phyloP scores from a whole-genome alignment of 495 filamentous ascomycete species.

The Chaetomium tenue region DNA sequence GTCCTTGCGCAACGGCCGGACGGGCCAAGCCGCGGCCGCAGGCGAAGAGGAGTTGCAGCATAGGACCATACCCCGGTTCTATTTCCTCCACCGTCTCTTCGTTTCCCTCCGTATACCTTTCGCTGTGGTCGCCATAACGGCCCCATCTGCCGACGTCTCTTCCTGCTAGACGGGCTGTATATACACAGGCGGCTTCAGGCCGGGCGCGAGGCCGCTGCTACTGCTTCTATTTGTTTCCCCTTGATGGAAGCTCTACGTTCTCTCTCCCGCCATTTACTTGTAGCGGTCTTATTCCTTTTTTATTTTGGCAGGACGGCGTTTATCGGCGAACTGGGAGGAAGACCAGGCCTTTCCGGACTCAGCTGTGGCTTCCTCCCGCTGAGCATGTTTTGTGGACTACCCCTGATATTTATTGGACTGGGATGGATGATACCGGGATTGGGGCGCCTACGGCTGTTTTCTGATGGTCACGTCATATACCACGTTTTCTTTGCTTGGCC shows the following conservation, averaged over 20 bases:
- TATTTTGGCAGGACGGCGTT: slow-evolving; percentile 9
- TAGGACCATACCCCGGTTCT: not conserved
- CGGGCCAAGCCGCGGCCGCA: slow-evolving; percentile 77
- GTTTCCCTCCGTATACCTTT: not conserved
- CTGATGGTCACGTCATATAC: slow-evolving; percentile 10
- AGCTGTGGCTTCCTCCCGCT: not conserved
- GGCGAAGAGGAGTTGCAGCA: slow-evolving; percentile 55
- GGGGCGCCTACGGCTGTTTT: slow-evolving; percentile 9
- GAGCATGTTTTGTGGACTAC: not conserved
- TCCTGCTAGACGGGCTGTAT: slow-evolving; percentile 7
- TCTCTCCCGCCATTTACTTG: not conserved
- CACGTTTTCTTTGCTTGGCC: not conserved
- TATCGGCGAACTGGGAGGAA: not conserved
- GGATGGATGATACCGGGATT: slow-evolving; percentile 8
- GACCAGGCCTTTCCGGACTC: not conserved
- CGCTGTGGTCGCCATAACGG: not conserved
- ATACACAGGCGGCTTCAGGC: not conserved
- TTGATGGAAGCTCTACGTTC: not conserved
- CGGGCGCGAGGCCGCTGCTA: not conserved
- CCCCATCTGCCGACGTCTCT: not conserved
- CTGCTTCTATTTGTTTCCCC: not conserved
- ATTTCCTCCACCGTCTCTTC: not conserved
- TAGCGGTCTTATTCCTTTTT: not conserved
- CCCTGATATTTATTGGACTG: not conserved
- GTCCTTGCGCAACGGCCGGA: slow-evolving; percentile 81